These are phyloP conservation scores for Glycine soja DNA, from an alignment of 306 rosid genomes.

Conservation along the genomic window DNA sequence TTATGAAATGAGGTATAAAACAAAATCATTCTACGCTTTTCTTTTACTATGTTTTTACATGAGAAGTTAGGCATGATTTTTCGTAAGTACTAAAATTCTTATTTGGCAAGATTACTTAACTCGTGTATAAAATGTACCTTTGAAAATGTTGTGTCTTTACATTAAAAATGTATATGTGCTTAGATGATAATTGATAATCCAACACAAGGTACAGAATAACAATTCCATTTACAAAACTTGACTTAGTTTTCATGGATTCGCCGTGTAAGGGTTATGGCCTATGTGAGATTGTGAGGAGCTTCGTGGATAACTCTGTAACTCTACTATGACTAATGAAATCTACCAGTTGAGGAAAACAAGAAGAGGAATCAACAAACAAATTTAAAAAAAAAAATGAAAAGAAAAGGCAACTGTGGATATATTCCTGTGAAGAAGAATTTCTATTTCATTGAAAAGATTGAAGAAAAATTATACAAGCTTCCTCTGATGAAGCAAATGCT, in stretches of 20 bases:
- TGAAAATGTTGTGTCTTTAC: background rate
- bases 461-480: conserved; percentile 51
- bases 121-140: background rate
- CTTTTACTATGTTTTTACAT: background rate
- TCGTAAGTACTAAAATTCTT: background rate
- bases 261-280: background rate
- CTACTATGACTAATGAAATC: conserved; percentile 1
- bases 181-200: background rate
- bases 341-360: background rate
- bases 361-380: background rate
- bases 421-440: conserved; percentile 50
- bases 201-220: background rate
- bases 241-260: background rate
- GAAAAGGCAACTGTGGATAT: conserved; percentile 34
- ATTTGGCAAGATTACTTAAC: background rate
- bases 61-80: background rate
- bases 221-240: background rate
- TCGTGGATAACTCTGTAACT: too few species aligned
- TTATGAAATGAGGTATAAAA: background rate
- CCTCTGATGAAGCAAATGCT: conserved; percentile 41
- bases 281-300: too few species aligned
- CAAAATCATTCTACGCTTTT: background rate
- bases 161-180: background rate
- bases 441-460: conserved; percentile 45
- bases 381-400: background rate